A percentile compares a stretch with the other conserved stretches of the same genome.
Evolutionary conservation across 139 green algal species (phyloP).

Genomic region (Trebouxia sp.): DNA sequence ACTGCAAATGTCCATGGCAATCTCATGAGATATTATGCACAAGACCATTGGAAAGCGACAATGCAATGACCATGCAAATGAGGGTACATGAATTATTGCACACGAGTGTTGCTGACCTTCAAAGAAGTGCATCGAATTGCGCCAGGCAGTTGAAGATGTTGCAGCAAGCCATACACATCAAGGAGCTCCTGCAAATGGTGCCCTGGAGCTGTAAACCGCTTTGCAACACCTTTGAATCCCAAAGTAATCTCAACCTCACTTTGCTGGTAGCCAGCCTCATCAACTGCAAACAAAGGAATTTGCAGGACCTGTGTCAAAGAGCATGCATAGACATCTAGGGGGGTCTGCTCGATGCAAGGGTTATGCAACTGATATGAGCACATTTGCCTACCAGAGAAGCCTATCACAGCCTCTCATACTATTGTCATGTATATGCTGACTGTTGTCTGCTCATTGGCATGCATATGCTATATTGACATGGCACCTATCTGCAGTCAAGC

Average conservation of each 20-base stretch:
- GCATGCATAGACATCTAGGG: not conserved
- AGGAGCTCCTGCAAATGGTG: not conserved
- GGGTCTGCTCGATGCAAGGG: not conserved
- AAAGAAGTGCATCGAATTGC: not conserved
- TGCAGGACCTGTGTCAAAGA: not conserved
- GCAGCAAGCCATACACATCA: constrained; percentile 19
- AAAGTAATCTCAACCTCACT: not conserved
- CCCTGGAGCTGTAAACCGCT: not conserved
- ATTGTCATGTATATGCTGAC: not conserved
- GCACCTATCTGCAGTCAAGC: no score
- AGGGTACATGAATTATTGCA: not conserved
- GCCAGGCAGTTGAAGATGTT: not conserved
- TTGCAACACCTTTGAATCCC: not conserved
- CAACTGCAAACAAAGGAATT: not conserved
- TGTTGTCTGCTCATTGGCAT: not conserved
- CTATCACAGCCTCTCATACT: not conserved
- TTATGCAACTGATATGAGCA: not conserved
- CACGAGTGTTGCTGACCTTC: not conserved
- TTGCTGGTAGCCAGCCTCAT: constrained; percentile 1
- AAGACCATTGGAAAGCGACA: not conserved
- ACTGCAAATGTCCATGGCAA: not conserved
- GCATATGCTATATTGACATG: not conserved
- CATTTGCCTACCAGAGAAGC: not conserved
- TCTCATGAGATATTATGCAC: not conserved
- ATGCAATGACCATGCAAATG: not conserved